Evolutionary conservation across 345 rosid species (phyloP), one percentile per base, ranked within the genome.

Genomic region (Lepidium aucheri): DNA sequence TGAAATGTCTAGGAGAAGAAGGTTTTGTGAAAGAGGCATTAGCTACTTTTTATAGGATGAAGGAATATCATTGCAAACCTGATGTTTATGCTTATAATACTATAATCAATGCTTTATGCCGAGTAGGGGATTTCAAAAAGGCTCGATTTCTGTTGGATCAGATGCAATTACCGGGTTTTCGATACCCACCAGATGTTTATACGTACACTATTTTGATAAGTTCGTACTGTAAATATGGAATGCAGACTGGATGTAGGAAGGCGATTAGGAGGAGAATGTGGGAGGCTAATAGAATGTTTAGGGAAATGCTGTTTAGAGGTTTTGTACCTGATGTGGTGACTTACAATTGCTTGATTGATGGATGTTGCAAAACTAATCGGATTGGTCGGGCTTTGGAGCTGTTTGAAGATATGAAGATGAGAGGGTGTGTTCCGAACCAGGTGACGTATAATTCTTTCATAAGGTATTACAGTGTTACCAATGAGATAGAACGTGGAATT

Each of bases 1-100:
- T 92, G 53, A 92, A 92, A 86, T 90, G 87, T 63, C 83, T 89
- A 68, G 96, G 87, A 67, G 93, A 92, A 67, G 93, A 92, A 79
- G 98, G 98, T 18, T 74, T 86, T 39, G 93, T 83, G 12, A 79
- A 82, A 20, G 91, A 89, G 68, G 90, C 93, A 9, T 69, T 87
- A 70, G 70, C 81, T 63, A 69, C 75, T 0, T 87, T 92, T 61
- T 85, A 85, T 39, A 69, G 95, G 75, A 86, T 89, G 88, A 92
- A 86, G 72, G 85, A 84, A 60, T 82, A 77, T 38, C 85, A 64
- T 12, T 87, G 92, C 63, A 87, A 84, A 63, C 95, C 86, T 2
- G 98, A 92, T 64, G 93, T 89, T 56, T 81, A 78, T 38, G 86
- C 97, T 0, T 89, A 87, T 44, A 92, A 89, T 70, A 83, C 86